Conservation (phyloP, 441 rosid species). For the Flueggea neowawraea region DNA sequence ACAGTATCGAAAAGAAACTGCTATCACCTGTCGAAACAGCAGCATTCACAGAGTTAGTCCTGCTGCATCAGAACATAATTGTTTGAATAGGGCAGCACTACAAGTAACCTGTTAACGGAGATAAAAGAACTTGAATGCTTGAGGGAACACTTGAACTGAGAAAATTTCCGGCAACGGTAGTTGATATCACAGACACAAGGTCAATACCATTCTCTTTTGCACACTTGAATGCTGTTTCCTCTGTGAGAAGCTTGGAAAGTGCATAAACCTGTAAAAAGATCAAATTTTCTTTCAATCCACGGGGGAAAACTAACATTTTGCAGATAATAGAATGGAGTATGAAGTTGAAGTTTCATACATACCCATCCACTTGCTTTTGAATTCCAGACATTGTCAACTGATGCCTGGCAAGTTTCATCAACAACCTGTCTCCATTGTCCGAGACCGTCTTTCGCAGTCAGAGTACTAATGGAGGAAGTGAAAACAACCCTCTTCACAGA, state of each 20-base stretch:
- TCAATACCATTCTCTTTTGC: slow-evolving; percentile 54
- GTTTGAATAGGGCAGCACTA: not conserved
- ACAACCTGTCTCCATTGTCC: slow-evolving; percentile 55
- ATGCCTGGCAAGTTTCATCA: slow-evolving; percentile 68
- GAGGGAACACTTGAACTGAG: slow-evolving; percentile 62
- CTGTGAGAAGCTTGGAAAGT: slow-evolving; percentile 62
- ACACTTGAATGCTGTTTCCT: slow-evolving; percentile 67
- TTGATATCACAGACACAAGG: slow-evolving; percentile 63
- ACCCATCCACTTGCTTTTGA: slow-evolving; percentile 86
- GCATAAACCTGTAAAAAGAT: slow-evolving; percentile 55
- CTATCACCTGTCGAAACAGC: slow-evolving; percentile 41
- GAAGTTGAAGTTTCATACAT: not conserved
- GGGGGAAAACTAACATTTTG: not conserved
- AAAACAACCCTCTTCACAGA: slow-evolving; percentile 73
- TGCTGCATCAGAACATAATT: not conserved
- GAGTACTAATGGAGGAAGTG: slow-evolving; percentile 85
- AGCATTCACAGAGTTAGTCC: not conserved
- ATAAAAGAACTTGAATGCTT: slow-evolving; percentile 67
- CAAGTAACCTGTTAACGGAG: slow-evolving; percentile 57
- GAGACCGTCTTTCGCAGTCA: slow-evolving; percentile 57
- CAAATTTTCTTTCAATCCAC: not conserved
- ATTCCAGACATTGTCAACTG: slow-evolving; percentile 43
- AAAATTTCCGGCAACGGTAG: slow-evolving; percentile 76
- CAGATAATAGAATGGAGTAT: not conserved
- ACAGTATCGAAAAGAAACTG: slow-evolving; percentile 45